Conservation (phyloP, 345 rosid genomes). For the Linum lewisii region DNA sequence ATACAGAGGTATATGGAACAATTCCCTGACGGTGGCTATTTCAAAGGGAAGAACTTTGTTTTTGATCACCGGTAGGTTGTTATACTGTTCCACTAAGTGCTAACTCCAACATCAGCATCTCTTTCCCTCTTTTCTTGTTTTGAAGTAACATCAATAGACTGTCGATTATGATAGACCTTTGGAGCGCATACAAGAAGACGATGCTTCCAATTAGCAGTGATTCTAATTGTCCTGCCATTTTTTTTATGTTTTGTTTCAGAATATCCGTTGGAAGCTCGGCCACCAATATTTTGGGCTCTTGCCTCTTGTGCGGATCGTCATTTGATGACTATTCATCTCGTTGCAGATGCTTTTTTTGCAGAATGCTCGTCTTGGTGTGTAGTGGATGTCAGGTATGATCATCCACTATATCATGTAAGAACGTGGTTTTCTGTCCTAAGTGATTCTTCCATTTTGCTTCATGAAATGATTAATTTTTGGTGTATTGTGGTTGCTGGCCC, state of each 20-base stretch:
- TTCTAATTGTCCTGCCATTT: not conserved
- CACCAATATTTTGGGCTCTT: slow-evolving; percentile 25
- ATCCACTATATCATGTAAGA: not conserved
- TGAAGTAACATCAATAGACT: not conserved
- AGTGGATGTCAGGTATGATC: slow-evolving; percentile 51
- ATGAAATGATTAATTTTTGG: not conserved
- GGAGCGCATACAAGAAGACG: no score
- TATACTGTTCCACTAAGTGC: not conserved
- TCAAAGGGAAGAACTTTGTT: slow-evolving; percentile 91
- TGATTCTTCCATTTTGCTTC: not conserved
- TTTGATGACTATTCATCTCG: slow-evolving; percentile 85
- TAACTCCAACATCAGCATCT: not conserved
- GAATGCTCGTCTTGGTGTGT: slow-evolving; percentile 95
- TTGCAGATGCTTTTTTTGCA: slow-evolving; percentile 63
- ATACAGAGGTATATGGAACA: slow-evolving; percentile 90
- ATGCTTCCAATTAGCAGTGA: no score
- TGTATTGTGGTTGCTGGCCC: not conserved
- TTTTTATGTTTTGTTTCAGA: slow-evolving; percentile 24
- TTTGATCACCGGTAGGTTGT: slow-evolving; percentile 89
- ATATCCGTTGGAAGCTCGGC: slow-evolving; percentile 84
- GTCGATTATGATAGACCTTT: not conserved
- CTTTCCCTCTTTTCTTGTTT: not conserved
- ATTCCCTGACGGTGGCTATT: slow-evolving; percentile 82
- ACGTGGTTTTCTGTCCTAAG: not conserved
- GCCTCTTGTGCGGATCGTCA: slow-evolving; percentile 59